Evolutionary conservation across 352 stramenopile species (phyloP), one percentile per base, ranked within the genome.

Genomic region (Pythium rishiriense): DNA sequence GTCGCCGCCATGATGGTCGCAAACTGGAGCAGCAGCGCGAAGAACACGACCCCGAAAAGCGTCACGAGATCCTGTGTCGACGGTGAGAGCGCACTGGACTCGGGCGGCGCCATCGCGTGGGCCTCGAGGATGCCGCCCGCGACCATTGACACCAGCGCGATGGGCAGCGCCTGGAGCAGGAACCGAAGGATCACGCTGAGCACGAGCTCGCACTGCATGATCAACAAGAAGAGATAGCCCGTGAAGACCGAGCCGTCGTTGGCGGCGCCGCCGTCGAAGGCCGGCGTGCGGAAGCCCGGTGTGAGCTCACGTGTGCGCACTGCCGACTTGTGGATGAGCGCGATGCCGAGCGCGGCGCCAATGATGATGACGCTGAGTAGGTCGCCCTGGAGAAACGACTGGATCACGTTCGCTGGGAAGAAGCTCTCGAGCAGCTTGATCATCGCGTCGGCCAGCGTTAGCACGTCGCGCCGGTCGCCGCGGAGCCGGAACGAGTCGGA

Each of bases 141-240:
- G 26, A 85, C 67, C 53, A 89, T 74, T 46, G 81, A 79, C 0
- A 66, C 70, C 35, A 76, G 74, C 11, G 67, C 78, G 43, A 87
- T 24, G 4, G 76, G 78, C 9, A 88, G 62, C 22, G 70, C 60
- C 37, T 64, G 73, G 0, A 84, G 70, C 21, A 88, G 31, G 41
- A 57, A 74, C 33, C 68, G 69, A 1, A 87, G 42, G n/a, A 81
- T 42, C 9, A 71, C 49, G 46, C 78, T 86, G 3, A 78, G 41
- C 46, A 79, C 62, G 21, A 74, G 63, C 48, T 89, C 78, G 21
- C 46, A 48, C 50, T 88, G 79, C 37, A 74, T 66, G 17, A 79
- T 25, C 4, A 91, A 63, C 49, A 84, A 58, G 37, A 89, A 72
- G 21, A 91, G 46, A 29, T 87, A 39, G 6, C 75, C 75, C 28